phyloP scores from a whole-genome alignment of 2,329 filamentous ascomycete genomes.

The Fusarium sp. region DNA sequence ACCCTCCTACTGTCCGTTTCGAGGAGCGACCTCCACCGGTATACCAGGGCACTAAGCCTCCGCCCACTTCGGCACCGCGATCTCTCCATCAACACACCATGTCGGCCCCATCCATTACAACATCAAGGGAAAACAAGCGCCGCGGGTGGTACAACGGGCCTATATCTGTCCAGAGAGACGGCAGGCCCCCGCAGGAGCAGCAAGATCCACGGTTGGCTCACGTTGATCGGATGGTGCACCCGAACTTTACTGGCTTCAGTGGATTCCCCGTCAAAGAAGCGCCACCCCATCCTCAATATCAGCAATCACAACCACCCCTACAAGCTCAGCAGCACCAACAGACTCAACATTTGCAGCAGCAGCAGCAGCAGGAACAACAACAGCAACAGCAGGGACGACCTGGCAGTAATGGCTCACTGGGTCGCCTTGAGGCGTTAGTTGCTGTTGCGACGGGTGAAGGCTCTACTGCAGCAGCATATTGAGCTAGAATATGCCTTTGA shows the following conservation, averaged over 20 bases:
- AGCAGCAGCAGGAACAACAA: conserved; percentile 45
- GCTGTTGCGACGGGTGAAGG: conserved; percentile 61
- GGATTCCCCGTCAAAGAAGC: conserved; percentile 61
- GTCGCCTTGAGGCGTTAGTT: conserved; percentile 58
- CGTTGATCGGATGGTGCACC: conserved; percentile 69
- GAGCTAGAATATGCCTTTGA: background rate
- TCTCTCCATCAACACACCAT: conserved; percentile 68
- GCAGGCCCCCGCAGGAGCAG: conserved; percentile 43
- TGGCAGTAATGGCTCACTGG: conserved; percentile 51
- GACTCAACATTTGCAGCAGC: conserved; percentile 21
- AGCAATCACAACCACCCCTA: conserved; percentile 9
- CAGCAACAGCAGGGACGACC: conserved; percentile 50
- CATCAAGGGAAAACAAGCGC: conserved; percentile 71
- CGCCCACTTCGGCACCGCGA: conserved; percentile 48
- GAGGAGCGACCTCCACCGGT: conserved; percentile 59
- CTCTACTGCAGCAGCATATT: conserved; percentile 58
- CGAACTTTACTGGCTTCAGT: conserved; percentile 65
- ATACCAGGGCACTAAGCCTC: conserved; percentile 49
- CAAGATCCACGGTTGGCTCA: conserved; percentile 56
- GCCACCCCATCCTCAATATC: conserved; percentile 47
- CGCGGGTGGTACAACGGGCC: conserved; percentile 79
- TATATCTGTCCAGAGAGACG: conserved; percentile 54
- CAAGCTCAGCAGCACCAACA: conserved; percentile 44
- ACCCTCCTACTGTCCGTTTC: conserved; percentile 66
- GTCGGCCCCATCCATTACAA: conserved; percentile 68